These are phyloP conservation scores for Tetrahymena malaccensis DNA, from an alignment of 73 alveolate species.

Conservation along the genomic window DNA sequence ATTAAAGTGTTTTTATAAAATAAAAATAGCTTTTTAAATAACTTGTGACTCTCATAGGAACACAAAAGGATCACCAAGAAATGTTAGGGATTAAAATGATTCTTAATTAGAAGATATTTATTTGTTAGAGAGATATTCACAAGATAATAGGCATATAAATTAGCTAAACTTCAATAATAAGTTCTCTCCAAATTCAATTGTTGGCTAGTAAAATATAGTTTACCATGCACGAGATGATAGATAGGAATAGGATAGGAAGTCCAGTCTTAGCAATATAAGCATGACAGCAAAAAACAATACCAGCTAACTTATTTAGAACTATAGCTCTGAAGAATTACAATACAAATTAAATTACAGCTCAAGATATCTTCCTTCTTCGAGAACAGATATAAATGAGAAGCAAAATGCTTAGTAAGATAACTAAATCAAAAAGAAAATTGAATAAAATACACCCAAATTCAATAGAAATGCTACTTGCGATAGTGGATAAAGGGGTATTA, in stretches of 20 bases:
- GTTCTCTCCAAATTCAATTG: not conserved
- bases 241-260: not conserved
- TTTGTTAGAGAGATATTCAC: not conserved
- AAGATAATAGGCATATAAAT: not conserved
- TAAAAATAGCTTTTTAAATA: not conserved
- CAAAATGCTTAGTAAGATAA: not conserved
- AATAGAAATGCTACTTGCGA: not conserved
- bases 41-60: not conserved
- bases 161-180: not conserved
- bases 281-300: not conserved
- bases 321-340: not conserved
- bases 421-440: not conserved
- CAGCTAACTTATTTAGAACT: not conserved
- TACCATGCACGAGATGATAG: not conserved
- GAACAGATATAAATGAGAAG: not conserved
- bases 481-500: not conserved
- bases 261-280: not conserved
- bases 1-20: no score
- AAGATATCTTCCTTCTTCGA: not conserved
- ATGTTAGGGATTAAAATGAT: not conserved
- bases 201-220: not conserved
- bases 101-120: not conserved
- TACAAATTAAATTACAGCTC: not conserved
- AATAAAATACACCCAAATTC: not conserved
- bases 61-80: not conserved